These are phyloP conservation scores for Petrea volubilis DNA, from an alignment of 257 asterid species.

Conservation along the genomic window DNA sequence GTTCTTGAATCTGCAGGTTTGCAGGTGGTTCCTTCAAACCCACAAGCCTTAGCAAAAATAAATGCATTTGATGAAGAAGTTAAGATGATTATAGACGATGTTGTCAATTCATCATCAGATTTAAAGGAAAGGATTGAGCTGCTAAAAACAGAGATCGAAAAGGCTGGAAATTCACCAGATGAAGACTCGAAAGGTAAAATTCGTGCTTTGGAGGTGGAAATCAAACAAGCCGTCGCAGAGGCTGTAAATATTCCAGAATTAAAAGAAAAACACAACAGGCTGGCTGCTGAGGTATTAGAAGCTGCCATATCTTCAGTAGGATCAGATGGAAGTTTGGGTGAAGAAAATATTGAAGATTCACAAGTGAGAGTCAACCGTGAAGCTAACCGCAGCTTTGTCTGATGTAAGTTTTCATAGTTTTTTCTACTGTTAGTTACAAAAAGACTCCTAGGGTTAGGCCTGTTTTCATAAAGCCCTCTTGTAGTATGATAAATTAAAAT, in stretches of 20 bases:
- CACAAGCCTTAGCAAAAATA: constrained; percentile 40
- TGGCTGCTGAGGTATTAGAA: constrained; percentile 50
- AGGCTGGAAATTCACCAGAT: constrained; percentile 53
- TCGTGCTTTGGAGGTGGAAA: constrained; percentile 53
- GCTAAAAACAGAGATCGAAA: constrained; percentile 53
- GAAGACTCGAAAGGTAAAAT: constrained; percentile 54
- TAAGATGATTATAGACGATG: constrained; percentile 46
- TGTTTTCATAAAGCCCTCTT: too few relatives aligned
- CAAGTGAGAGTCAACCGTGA: constrained; percentile 37
- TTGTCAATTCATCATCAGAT: constrained; percentile 48
- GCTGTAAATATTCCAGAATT: constrained; percentile 49
- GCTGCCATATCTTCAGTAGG: constrained; percentile 41
- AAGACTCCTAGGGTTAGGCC: too few relatives aligned
- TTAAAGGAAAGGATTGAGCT: constrained; percentile 67
- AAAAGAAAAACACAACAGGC: constrained; percentile 57
- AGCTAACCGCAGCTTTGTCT: constrained; percentile 43
- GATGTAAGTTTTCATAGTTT: constrained; percentile 30
- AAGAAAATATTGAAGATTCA: constrained; percentile 26
- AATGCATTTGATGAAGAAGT: constrained; percentile 52
- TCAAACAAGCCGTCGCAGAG: constrained; percentile 55
- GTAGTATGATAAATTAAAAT: too few relatives aligned
- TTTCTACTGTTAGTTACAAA: too few relatives aligned
- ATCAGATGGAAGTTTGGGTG: constrained; percentile 47
- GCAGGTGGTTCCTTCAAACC: constrained; percentile 35
- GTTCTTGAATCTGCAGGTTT: constrained; percentile 54